Conservation (phyloP, 2,329 filamentous ascomycete genomes). For the Ophiostoma himal-ulmi region DNA sequence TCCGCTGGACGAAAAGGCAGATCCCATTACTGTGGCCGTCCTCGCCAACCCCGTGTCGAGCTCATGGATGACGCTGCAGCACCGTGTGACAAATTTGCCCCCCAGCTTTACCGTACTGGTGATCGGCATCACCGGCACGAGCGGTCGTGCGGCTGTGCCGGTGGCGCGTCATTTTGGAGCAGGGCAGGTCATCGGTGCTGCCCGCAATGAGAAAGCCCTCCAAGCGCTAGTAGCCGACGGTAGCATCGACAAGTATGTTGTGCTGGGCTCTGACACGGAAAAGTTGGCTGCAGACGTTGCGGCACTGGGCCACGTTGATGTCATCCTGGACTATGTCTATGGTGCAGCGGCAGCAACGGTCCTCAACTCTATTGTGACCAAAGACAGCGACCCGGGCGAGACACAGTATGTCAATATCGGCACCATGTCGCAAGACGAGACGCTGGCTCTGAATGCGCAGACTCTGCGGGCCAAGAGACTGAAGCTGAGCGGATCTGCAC, state of each 20-base stretch:
- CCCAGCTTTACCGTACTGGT: slow-evolving; percentile 57
- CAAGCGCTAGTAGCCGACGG: slow-evolving; percentile 26
- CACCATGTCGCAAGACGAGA: slow-evolving; percentile 36
- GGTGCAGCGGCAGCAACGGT: slow-evolving; percentile 42
- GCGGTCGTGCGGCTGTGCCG: slow-evolving; percentile 45
- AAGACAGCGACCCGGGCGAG: slow-evolving; percentile 27
- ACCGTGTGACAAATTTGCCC: slow-evolving; percentile 39
- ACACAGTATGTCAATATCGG: slow-evolving; percentile 52
- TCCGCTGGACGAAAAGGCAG: slow-evolving; percentile 41
- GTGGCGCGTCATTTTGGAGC: slow-evolving; percentile 47
- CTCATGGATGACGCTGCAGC: slow-evolving; percentile 52
- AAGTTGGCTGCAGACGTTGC: slow-evolving; percentile 42
- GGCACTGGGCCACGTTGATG: slow-evolving; percentile 42
- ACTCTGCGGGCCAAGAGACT: slow-evolving; percentile 46
- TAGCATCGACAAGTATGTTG: slow-evolving; percentile 43
- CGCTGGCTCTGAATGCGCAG: slow-evolving; percentile 38
- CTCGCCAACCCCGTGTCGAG: slow-evolving; percentile 51
- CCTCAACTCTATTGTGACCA: slow-evolving; percentile 41
- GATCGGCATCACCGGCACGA: slow-evolving; percentile 87
- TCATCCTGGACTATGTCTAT: slow-evolving; percentile 55
- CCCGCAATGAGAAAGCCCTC: slow-evolving; percentile 41
- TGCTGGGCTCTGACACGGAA: slow-evolving; percentile 37
- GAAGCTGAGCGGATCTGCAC: slow-evolving; percentile 42
- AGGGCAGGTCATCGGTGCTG: slow-evolving; percentile 45
- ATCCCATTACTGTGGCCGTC: slow-evolving; percentile 47